Evolutionary conservation across 164 flowering plant genomes (phyloP), one percentile per base, ranked within the genome.

Genomic region (Amborella trichopoda): DNA sequence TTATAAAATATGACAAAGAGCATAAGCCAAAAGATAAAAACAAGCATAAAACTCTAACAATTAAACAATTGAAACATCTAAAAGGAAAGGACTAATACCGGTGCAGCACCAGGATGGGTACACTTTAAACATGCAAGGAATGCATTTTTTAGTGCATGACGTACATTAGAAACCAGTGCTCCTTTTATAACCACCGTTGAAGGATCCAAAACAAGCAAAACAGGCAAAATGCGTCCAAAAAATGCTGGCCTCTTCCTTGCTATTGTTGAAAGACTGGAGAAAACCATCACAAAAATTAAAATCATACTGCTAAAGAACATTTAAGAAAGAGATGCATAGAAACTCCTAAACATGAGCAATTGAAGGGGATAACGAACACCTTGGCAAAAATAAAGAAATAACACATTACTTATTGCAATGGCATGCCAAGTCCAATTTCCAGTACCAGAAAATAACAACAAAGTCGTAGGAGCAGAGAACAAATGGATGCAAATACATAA

Each of bases 171-270:
- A 49, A 71, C 63, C 54, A 57, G 83, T 36, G 69, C 43, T 34
- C 79, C 87, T 60, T 82, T 77, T 37, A 66, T 51, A 26, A 61
- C 62, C 52, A 76, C 64, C 52, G 48, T 62, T 54, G 94, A 72
- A 26, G 86, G 88, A 65, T 81, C 83, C 72, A 93, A 56, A 28
- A 80, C 78, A 67, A 93, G 89, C 55, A 93, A 70, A 62, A 88
- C 96, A 4, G 99, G 95, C 41, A 93, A 62, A 59, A 93, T 82
- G 13, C 95, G 90, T 16, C 99, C 99, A 77, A 80, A 93, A 53
- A 80, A 84, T 41, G 89, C 69, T 59, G 96, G 99, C 64, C 99
- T 74, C 66, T 77, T 77, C 64, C 48, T 81, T 52, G 96, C 99
- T 52, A 93, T 73, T 24, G 71, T 71, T 65, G 95, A 80, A 67